Base-by-base conservation (phyloP, 352 stramenopile species). In the Pythium biforme region DNA sequence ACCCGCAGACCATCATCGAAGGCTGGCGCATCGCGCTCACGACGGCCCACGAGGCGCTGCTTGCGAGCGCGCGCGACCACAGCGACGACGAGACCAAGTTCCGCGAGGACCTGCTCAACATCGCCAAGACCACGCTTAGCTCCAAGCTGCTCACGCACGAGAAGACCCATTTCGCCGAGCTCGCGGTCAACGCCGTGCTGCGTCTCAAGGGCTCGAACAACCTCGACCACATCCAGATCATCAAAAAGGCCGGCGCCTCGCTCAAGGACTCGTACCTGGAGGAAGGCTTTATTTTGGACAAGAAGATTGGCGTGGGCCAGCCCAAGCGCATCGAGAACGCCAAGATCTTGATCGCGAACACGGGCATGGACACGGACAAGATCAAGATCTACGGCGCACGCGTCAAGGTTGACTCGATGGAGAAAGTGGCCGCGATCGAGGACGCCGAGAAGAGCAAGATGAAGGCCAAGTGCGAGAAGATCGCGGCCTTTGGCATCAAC, bases 311-410 rank as follows among this genome's bases (percentile, higher is more conserved):
- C 48, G 83, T 96, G 29, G 97, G 96, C 34, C 96, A 99, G 80
- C 96, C 96, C 22, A 97, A 98, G 73, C 82, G 92, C 55, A 76
- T 99, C 14, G 96, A 99, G 75, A 99, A 99, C 67, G 96, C 97
- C 51, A 98, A 98, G 74, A 99, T 99, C 64, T 75, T 99, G 39
- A 80, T 99, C 55, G 97, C 96, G 37, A 99, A 99, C 86, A 99
- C 97, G 39, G 88, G 90, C 37, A 99, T 99, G 98, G 97, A 99
- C 79, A 99, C 97, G 26, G 98, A 99, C 78, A 99, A 99, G 79
- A 99, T 99, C 79, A 99, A 99, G 80, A 99, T 99, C 68, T 99
- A 99, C 73, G 97, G 97, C 25, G 96, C 92, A 26, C 90, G 85
- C 51, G 91, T 99, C 29, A 97, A 98, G 72, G 98, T 99, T 8